phyloP scores from a whole-genome alignment of 2,329 filamentous ascomycete species.

The Monilinia fructicola region DNA sequence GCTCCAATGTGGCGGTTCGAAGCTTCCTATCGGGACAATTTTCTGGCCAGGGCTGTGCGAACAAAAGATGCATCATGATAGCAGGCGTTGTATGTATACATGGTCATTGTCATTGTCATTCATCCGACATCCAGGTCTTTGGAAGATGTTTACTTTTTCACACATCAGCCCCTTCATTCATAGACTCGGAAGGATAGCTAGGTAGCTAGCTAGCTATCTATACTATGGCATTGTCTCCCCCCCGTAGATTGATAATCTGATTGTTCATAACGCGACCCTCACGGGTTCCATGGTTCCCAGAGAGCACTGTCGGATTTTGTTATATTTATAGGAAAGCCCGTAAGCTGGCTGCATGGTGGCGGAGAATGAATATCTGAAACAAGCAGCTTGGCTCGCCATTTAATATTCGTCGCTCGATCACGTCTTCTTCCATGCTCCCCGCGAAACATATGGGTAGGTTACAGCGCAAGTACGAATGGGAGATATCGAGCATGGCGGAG shows the following conservation, averaged over 20 bases:
- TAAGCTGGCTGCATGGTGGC: slow-evolving; percentile 4
- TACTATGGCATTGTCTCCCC: neutral
- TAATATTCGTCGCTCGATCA: slow-evolving; percentile 9
- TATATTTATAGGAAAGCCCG: neutral
- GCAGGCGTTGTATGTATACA: too few relatives aligned
- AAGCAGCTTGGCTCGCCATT: neutral
- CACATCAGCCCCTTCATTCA: neutral
- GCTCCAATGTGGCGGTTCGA: neutral
- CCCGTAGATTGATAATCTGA: neutral
- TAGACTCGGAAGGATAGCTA: too few relatives aligned
- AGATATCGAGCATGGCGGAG: neutral
- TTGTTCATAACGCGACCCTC: neutral
- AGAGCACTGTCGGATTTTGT: neutral
- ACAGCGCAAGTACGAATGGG: neutral
- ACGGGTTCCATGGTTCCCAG: neutral
- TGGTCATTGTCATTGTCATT: too few relatives aligned
- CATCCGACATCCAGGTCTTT: neutral
- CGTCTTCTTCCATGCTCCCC: slow-evolving; percentile 15
- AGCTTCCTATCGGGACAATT: neutral
- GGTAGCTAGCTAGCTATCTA: too few relatives aligned
- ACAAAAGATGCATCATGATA: too few relatives aligned
- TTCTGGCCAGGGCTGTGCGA: too few relatives aligned
- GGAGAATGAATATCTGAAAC: slow-evolving; percentile 20
- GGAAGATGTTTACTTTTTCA: slow-evolving; percentile 1
- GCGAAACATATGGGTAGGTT: neutral